A percentile compares a stretch with the other conserved stretches of the same genome.
These are phyloP conservation scores for Mrakia blollopis DNA, from an alignment of 768 basidiomycete genomes.

Conservation along the genomic window DNA sequence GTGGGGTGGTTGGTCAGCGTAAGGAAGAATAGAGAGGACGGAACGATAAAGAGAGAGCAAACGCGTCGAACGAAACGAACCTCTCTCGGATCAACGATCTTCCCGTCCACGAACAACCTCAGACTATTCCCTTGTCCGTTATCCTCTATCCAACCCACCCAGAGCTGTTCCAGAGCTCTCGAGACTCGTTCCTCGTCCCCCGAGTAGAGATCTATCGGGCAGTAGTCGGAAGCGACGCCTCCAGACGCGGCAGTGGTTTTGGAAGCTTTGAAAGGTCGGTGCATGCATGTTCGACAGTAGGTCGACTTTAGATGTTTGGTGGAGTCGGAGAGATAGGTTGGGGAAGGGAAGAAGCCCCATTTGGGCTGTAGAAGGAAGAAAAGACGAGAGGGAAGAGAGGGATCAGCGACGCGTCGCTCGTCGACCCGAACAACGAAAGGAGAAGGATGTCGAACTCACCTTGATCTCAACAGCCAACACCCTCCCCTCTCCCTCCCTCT, in stretches of 20 bases:
- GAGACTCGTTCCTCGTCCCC: conserved; percentile 56
- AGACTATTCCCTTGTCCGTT: conserved; percentile 72
- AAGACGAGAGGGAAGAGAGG: background rate
- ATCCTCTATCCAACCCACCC: conserved; percentile 65
- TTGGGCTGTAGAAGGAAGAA: conserved; percentile 63
- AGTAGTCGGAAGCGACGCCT: conserved; percentile 51
- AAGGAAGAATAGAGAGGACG: background rate
- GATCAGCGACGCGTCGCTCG: background rate
- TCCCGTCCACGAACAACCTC: conserved; percentile 68
- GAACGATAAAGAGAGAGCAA: background rate
- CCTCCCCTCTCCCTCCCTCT: conserved; percentile 45
- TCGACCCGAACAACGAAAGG: no score
- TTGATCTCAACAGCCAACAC: conserved; percentile 81
- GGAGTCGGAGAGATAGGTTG: conserved; percentile 56
- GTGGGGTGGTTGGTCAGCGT: no score
- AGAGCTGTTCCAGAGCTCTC: conserved; percentile 65
- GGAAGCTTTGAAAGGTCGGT: conserved; percentile 57
- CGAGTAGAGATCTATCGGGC: conserved; percentile 88
- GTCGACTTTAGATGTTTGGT: conserved; percentile 59
- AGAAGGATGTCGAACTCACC: conserved; percentile 48
- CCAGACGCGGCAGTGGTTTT: conserved; percentile 39
- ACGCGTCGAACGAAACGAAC: conserved; percentile 47
- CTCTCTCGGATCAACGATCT: conserved; percentile 55
- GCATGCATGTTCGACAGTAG: conserved; percentile 90
- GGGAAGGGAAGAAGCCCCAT: conserved; percentile 84